Percentiles rank a stretch among this genome's conserved stretches.
phyloP scores from a whole-genome alignment of 2,329 filamentous ascomycete species.

The Fusarium agapanthi region DNA sequence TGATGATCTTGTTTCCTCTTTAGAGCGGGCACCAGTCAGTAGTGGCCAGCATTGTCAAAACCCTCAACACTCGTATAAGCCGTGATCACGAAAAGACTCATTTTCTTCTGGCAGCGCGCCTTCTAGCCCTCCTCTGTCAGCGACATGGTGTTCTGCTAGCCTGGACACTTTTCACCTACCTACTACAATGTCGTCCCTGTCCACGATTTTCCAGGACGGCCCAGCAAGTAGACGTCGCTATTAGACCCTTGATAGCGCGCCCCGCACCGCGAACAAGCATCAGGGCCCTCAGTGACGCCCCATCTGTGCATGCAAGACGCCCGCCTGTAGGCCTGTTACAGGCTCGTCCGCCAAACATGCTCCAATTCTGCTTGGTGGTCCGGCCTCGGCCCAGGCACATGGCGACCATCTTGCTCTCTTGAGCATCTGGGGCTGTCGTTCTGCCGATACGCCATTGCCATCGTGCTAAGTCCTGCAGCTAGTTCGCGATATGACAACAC shows the following conservation, averaged over 20 bases:
- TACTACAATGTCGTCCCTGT: conserved; percentile 1
- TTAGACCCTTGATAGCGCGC: conserved; percentile 35
- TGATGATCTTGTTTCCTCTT: conserved; percentile 40
- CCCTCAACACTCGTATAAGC: not conserved
- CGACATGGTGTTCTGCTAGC: not conserved
- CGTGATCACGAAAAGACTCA: not conserved
- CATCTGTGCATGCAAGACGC: conserved; percentile 42
- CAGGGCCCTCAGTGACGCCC: conserved; percentile 31
- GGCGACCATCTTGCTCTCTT: conserved; percentile 26
- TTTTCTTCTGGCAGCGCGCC: conserved; percentile 12
- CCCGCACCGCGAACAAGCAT: conserved; percentile 33
- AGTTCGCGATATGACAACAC: conserved; percentile 35
- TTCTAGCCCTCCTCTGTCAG: conserved; percentile 23
- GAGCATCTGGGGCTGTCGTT: conserved; percentile 16
- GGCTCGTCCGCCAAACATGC: conserved; percentile 31
- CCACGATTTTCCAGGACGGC: conserved; percentile 24
- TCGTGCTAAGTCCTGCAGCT: conserved; percentile 35
- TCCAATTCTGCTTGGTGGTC: conserved; percentile 29
- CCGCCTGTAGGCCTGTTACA: conserved; percentile 36
- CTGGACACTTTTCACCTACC: conserved; percentile 2
- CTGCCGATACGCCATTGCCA: conserved; percentile 28
- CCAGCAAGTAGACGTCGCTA: conserved; percentile 9
- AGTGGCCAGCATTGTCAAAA: conserved; percentile 2
- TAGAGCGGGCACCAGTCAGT: conserved; percentile 39
- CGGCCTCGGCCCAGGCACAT: conserved; percentile 41